These are phyloP conservation scores for Strobilomyces dryophilus DNA, from an alignment of 768 basidiomycete genomes.

Conservation along the genomic window DNA sequence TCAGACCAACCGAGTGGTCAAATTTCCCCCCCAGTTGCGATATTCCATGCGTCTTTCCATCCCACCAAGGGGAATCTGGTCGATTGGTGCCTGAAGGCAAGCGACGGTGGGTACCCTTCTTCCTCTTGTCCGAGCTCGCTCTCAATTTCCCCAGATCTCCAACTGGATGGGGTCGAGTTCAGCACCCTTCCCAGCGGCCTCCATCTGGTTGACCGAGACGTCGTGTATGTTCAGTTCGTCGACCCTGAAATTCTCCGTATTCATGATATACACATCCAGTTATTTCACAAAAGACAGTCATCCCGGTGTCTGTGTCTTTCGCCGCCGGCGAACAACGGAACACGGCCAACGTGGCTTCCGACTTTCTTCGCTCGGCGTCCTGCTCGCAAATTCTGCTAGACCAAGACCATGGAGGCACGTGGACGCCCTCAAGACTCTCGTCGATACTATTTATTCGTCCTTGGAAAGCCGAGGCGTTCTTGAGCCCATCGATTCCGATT, in stretches of 20 bases:
- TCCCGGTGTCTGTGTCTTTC: conserved; percentile 72
- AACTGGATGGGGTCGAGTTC: conserved; percentile 72
- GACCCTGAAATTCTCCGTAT: background rate
- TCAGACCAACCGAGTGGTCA: background rate
- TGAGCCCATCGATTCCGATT: conserved; percentile 52
- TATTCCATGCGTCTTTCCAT: conserved; percentile 84
- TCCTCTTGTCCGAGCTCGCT: background rate
- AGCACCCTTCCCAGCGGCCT: conserved; percentile 78
- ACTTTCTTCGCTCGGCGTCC: conserved; percentile 72
- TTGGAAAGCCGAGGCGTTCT: conserved; percentile 44
- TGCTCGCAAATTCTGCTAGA: conserved; percentile 59
- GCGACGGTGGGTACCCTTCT: conserved; percentile 46
- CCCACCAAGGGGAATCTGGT: conserved; percentile 76
- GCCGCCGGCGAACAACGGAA: conserved; percentile 62
- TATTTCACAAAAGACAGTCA: conserved; percentile 70
- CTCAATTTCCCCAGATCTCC: conserved; percentile 44
- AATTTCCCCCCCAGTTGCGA: conserved; percentile 49
- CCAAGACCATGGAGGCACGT: conserved; percentile 78
- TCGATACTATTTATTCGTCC: conserved; percentile 48
- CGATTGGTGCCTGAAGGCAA: conserved; percentile 74
- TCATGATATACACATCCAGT: conserved; percentile 33
- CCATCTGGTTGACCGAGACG: conserved; percentile 74
- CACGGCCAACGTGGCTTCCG: conserved; percentile 76
- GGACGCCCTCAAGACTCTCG: conserved; percentile 55
- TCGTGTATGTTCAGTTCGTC: conserved; percentile 52